phyloP scores from a whole-genome alignment of 257 asterid genomes.

The Primulina tabacum region DNA sequence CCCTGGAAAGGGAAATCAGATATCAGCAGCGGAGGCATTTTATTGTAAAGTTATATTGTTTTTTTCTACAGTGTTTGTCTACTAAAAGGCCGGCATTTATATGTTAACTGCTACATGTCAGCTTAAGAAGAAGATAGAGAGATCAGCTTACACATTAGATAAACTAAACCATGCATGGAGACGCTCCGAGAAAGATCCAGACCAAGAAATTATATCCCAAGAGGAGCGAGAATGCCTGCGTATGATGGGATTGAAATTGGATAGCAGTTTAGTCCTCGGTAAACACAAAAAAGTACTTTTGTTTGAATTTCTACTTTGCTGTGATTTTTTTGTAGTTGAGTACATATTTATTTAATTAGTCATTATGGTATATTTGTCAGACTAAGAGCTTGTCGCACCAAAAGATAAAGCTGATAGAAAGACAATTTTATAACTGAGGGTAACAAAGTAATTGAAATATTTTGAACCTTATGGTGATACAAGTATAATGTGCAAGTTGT shows the following conservation, averaged over 20 bases:
- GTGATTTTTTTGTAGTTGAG: background rate
- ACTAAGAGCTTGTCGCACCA: background rate
- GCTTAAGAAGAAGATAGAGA: conserved; percentile 75
- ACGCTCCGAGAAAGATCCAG: conserved; percentile 52
- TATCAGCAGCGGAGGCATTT: conserved; percentile 49
- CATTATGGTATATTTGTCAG: background rate
- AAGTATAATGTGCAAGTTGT: background rate
- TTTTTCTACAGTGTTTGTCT: conserved; percentile 21
- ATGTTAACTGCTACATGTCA: conserved; percentile 36
- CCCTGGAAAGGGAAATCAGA: conserved; percentile 68
- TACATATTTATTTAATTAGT: conserved; percentile 6
- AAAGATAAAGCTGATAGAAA: background rate
- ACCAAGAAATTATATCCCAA: conserved; percentile 60
- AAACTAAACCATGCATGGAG: conserved; percentile 48
- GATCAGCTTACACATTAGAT: conserved; percentile 44
- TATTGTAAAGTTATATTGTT: conserved; percentile 44
- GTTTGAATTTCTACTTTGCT: conserved; percentile 14
- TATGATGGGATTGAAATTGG: conserved; percentile 58
- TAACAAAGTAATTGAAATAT: background rate
- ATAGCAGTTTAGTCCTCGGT: conserved; percentile 80
- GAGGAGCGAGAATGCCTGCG: conserved; percentile 77
- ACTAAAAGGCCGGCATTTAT: conserved; percentile 19
- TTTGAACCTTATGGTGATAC: background rate
- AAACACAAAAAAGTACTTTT: conserved; percentile 27
- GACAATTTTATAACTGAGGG: background rate